phyloP scores from a whole-genome alignment of 73 alveolate genomes.

The Tetrahymena thermophila region DNA sequence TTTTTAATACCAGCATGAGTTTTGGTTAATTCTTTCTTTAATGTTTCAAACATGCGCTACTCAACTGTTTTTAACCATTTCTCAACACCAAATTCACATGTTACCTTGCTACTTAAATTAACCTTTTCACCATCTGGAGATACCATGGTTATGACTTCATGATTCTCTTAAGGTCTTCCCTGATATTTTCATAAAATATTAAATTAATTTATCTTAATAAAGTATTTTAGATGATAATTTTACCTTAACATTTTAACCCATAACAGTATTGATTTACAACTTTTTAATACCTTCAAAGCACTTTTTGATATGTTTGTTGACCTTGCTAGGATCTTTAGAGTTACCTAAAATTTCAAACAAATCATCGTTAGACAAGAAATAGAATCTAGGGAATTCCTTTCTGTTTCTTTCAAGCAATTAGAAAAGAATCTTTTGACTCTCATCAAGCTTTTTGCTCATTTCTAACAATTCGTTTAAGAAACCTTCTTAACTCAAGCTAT shows the following conservation, averaged over 20 bases:
- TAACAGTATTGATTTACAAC: conserved; percentile 49
- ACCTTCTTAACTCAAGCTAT: conserved; percentile 28
- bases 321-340: conserved; percentile 91
- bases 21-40: conserved; percentile 54
- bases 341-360: conserved; percentile 96
- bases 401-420: conserved; percentile 96
- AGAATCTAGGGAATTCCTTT: conserved; percentile 95
- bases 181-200: conserved; percentile 5
- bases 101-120: conserved; percentile 66
- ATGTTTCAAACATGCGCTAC: conserved; percentile 85
- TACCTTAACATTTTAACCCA: conserved; percentile 19
- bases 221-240: too few relatives aligned
- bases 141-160: conserved; percentile 86
- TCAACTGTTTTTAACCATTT: conserved; percentile 90
- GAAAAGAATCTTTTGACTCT: conserved; percentile 88
- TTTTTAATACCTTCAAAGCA: conserved; percentile 95
- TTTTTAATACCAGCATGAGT: conserved; percentile 23
- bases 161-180: conserved; percentile 50
- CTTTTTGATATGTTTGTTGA: conserved; percentile 95
- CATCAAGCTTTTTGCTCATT: conserved; percentile 74
- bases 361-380: conserved; percentile 99
- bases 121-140: conserved; percentile 92
- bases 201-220: conserved; percentile 35
- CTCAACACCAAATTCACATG: conserved; percentile 89
- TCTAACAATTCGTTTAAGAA: conserved; percentile 21